Evolutionary conservation across 345 rosid species (phyloP).

Genomic region (Nasturtium officinale): DNA sequence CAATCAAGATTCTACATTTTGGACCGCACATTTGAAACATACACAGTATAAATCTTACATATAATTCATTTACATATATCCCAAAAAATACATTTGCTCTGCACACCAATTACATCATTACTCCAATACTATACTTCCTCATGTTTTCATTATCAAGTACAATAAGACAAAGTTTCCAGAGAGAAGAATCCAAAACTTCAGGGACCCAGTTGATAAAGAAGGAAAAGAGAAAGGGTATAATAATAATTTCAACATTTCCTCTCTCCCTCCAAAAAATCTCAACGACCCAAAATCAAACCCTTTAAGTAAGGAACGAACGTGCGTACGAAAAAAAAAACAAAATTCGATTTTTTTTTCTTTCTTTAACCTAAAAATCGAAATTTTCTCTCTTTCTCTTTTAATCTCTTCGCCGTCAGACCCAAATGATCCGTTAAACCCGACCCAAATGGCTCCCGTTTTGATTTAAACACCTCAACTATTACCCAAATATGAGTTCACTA

Average conservation of each 20-base stretch:
- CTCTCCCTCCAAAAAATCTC: constrained; percentile 47
- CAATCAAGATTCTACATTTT: constrained; percentile 8
- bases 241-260: neutral
- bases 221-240: constrained; percentile 3
- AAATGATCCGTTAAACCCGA: constrained; percentile 35
- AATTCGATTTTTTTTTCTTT: neutral
- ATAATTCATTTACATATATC: constrained; percentile 15
- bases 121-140: neutral
- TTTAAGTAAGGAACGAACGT: constrained; percentile 45
- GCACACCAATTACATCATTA: constrained; percentile 2
- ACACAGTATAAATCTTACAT: neutral
- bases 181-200: constrained; percentile 34
- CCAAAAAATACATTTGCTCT: neutral
- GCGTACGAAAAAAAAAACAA: constrained; percentile 36
- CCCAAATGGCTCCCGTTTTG: constrained; percentile 21
- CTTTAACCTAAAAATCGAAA: neutral
- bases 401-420: constrained; percentile 35
- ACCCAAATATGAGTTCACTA: constrained; percentile 42
- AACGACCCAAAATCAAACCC: constrained; percentile 43
- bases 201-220: constrained; percentile 19
- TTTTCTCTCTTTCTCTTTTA: neutral
- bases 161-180: constrained; percentile 10
- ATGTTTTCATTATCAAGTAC: neutral
- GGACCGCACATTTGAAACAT: constrained; percentile 27
- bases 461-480: neutral